Conservation (phyloP, 176 grass and related monocot species). For the Tillandsia fasciculata region DNA sequence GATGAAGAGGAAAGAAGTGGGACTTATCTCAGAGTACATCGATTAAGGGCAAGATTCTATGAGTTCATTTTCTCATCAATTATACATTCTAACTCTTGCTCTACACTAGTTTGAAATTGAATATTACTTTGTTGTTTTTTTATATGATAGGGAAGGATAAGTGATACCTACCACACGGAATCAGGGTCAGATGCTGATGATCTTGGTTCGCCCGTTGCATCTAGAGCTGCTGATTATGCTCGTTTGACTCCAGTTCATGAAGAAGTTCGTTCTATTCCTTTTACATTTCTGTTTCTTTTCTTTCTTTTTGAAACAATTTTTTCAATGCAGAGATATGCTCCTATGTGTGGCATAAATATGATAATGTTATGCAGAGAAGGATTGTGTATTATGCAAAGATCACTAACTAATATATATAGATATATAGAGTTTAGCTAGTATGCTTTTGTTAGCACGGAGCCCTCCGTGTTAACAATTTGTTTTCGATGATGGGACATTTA, state of each 20-base stretch:
- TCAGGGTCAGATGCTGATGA: slow-evolving; percentile 85
- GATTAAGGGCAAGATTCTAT: slow-evolving; percentile 58
- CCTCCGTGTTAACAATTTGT: slow-evolving; percentile 12
- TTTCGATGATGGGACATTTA: too few relatives aligned
- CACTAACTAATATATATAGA: too few relatives aligned
- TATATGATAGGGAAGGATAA: slow-evolving; percentile 56
- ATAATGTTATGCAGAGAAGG: background rate
- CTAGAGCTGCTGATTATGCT: slow-evolving; percentile 54
- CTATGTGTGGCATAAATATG: background rate
- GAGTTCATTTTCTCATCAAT: slow-evolving; percentile 7
- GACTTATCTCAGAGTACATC: slow-evolving; percentile 49
- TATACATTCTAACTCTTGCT: background rate
- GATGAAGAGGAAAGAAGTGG: slow-evolving; percentile 62
- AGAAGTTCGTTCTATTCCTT: slow-evolving; percentile 45
- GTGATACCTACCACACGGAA: slow-evolving; percentile 76
- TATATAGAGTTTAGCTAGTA: too few relatives aligned
- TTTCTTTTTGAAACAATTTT: background rate
- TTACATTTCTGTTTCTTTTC: background rate
- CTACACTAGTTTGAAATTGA: slow-evolving; percentile 23
- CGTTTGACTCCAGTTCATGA: slow-evolving; percentile 75
- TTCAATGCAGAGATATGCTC: background rate
- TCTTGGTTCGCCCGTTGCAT: slow-evolving; percentile 17
- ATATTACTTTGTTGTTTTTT: slow-evolving; percentile 17
- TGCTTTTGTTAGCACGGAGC: too few relatives aligned
- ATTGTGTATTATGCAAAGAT: too few relatives aligned